Percentiles rank a stretch among this genome's conserved stretches.
These are phyloP conservation scores for Penicillium vulpinum DNA, from an alignment of 2,329 filamentous ascomycete species.

Conservation along the genomic window DNA sequence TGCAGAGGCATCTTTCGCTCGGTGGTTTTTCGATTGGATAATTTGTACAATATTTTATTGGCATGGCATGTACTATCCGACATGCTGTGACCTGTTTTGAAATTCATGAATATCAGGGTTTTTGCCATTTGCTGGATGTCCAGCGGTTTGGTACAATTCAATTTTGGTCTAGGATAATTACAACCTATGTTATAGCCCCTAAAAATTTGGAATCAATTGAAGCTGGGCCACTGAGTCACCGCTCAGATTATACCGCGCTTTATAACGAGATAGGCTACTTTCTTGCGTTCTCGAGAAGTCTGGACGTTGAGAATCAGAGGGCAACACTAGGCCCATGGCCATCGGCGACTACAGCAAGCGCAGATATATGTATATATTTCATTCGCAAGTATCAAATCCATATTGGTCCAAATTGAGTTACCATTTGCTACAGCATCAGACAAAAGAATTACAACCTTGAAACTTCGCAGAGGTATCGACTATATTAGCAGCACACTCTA, in stretches of 20 bases:
- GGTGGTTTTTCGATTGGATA: slow-evolving; percentile 15
- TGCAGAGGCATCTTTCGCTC: slow-evolving; percentile 14
- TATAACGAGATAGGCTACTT: background rate
- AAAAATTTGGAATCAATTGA: background rate
- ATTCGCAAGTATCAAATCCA: too few species aligned
- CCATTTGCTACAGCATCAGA: too few species aligned
- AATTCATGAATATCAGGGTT: slow-evolving; percentile 24
- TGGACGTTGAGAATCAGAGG: background rate
- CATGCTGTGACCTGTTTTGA: slow-evolving; percentile 10
- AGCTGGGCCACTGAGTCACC: background rate
- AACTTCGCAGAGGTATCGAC: too few species aligned
- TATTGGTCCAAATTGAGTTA: too few species aligned
- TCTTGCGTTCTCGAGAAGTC: background rate
- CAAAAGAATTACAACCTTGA: too few species aligned
- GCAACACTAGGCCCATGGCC: too few species aligned
- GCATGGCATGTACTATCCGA: slow-evolving; percentile 6
- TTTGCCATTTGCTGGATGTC: slow-evolving; percentile 19
- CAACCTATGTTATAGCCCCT: background rate
- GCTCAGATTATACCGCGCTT: background rate
- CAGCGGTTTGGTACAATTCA: slow-evolving; percentile 3
- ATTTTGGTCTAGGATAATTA: background rate
- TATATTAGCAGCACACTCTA: too few species aligned
- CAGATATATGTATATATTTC: background rate
- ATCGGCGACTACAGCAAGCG: background rate
- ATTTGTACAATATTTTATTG: slow-evolving; percentile 28